A percentile compares a stretch with the other conserved stretches of the same genome.
phyloP scores from a whole-genome alignment of 257 asterid species.

The Thymus mandschuricus region DNA sequence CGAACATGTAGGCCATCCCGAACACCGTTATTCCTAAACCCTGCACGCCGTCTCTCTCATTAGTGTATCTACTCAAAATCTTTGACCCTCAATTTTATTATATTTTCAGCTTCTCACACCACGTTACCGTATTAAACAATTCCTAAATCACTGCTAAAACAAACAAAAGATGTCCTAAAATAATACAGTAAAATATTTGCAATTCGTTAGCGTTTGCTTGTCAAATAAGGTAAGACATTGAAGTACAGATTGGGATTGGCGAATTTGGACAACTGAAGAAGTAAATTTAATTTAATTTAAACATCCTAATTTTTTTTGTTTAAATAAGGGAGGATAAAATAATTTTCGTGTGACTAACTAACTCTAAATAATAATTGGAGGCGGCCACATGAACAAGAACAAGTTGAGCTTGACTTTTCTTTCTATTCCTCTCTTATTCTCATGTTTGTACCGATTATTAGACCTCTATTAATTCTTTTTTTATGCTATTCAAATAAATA shows the following conservation, averaged over 20 bases:
- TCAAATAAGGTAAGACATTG: no score
- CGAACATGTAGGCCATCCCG: conserved; percentile 99
- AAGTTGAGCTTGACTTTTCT: neutral
- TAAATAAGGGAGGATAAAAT: neutral
- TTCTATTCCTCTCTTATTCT: neutral
- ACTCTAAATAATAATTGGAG: neutral
- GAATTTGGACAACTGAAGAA: no score
- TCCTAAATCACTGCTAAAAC: no score
- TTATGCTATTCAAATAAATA: no score
- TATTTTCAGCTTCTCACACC: neutral
- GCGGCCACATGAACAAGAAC: neutral
- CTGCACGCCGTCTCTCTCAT: conserved; percentile 35
- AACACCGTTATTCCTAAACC: conserved; percentile 95
- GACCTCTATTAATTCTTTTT: no score
- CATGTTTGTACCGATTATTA: no score
- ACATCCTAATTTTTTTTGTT: neutral
- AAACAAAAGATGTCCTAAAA: no score
- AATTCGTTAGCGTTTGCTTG: no score
- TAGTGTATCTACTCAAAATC: neutral
- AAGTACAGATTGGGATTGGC: no score
- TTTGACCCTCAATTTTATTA: neutral
- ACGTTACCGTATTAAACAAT: neutral
- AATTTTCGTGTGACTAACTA: neutral
- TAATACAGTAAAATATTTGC: no score
- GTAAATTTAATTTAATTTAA: no score